These are phyloP conservation scores for Camellia lanceoleosa DNA, from an alignment of 148 eudicot species.

Conservation along the genomic window DNA sequence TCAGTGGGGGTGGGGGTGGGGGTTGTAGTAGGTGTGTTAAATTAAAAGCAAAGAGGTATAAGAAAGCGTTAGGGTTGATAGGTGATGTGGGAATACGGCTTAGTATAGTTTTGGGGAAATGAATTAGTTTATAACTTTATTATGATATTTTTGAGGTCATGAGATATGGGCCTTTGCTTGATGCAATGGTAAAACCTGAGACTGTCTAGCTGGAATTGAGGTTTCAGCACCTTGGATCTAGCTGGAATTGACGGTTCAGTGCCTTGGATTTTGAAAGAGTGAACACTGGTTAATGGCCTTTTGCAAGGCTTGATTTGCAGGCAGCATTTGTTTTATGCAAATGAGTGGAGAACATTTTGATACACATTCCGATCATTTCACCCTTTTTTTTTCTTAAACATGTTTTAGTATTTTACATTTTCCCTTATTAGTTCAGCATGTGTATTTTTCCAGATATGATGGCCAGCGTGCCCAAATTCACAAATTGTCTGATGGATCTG, in stretches of 20 bases:
- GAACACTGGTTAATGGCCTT: not conserved
- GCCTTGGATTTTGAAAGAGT: not conserved
- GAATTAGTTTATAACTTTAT: not conserved
- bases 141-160: not conserved
- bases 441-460: constrained; percentile 64
- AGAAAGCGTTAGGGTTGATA: no score
- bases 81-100: no score
- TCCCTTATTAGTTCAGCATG: not conserved
- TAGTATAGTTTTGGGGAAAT: no score
- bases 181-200: not conserved
- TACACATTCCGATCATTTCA: not conserved
- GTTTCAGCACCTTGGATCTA: not conserved
- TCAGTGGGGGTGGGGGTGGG: no score
- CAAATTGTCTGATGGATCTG: constrained; percentile 73
- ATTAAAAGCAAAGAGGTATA: no score
- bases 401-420: not conserved
- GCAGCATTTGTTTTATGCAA: not conserved
- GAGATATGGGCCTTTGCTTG: not conserved
- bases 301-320: not conserved
- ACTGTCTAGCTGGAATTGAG: not conserved
- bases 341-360: not conserved
- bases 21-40: no score
- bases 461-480: constrained; percentile 99
- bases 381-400: not conserved
- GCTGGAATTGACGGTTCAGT: not conserved